Conservation (phyloP, 495 filamentous ascomycete genomes). For the Amorphotheca resinae region DNA sequence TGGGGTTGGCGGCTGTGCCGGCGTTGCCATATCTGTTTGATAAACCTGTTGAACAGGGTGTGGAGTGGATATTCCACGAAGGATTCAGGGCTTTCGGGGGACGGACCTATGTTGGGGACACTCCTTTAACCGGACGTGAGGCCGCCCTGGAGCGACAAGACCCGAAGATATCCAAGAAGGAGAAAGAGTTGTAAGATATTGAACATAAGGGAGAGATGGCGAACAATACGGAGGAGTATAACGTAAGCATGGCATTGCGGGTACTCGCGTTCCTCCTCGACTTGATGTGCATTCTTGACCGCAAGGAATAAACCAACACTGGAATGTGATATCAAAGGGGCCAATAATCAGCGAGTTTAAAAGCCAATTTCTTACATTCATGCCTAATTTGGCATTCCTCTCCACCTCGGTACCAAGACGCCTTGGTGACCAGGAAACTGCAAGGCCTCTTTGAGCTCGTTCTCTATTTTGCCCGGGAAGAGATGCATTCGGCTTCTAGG, state of each 20-base stretch:
- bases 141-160: constrained; percentile 33
- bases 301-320: too few species aligned
- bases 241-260: constrained; percentile 4
- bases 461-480: not conserved
- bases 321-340: too few species aligned
- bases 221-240: constrained; percentile 1
- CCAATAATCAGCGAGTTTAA: too few species aligned
- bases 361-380: too few species aligned
- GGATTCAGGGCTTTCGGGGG: constrained; percentile 60
- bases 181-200: constrained; percentile 37
- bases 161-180: constrained; percentile 30
- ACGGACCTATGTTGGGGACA: constrained; percentile 35
- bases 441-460: too few species aligned
- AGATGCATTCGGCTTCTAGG: constrained; percentile 5
- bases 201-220: not conserved
- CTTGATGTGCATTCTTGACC: not conserved
- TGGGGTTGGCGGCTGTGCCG: constrained; percentile 80
- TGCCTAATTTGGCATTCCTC: too few species aligned
- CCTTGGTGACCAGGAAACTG: not conserved
- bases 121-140: constrained; percentile 41
- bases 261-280: not conserved
- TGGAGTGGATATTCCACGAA: constrained; percentile 81
- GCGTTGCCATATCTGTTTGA: constrained; percentile 86
- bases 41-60: constrained; percentile 78
- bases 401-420: too few species aligned